phyloP scores from a whole-genome alignment of 352 stramenopile genomes.

The Ophiocytium majus region DNA sequence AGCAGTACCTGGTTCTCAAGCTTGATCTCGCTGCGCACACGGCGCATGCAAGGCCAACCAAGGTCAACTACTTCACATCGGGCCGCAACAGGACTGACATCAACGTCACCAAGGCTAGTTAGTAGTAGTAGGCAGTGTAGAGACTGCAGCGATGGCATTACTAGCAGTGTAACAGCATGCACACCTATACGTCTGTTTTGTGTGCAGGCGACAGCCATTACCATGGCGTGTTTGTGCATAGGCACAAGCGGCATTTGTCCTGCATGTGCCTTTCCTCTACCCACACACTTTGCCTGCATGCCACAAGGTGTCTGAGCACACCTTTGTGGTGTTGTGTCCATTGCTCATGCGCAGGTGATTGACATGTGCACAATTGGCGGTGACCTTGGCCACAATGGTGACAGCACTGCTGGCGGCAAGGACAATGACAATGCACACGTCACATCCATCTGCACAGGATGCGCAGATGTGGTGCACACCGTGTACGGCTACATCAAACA shows the following conservation, averaged over 20 bases:
- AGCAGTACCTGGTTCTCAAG: slow-evolving; percentile 80
- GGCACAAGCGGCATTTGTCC: too few species aligned
- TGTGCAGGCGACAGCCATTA: too few species aligned
- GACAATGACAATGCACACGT: neutral
- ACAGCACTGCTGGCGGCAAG: neutral
- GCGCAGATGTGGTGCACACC: slow-evolving; percentile 70
- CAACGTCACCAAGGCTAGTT: slow-evolving; percentile 63
- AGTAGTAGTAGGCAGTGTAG: too few species aligned
- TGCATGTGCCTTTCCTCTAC: too few species aligned
- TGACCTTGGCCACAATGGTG: slow-evolving; percentile 13
- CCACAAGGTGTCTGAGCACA: too few species aligned
- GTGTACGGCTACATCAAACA: slow-evolving; percentile 78
- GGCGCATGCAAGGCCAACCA: slow-evolving; percentile 65
- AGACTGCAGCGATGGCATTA: too few species aligned
- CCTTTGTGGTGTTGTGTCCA: too few species aligned
- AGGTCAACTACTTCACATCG: slow-evolving; percentile 78
- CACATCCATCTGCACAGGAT: slow-evolving; percentile 60
- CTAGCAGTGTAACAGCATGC: too few species aligned
- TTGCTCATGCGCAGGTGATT: slow-evolving; percentile 23
- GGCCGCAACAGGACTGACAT: slow-evolving; percentile 79
- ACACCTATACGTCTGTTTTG: too few species aligned
- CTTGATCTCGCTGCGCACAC: slow-evolving; percentile 71
- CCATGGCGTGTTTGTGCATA: too few species aligned
- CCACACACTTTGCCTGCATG: too few species aligned
- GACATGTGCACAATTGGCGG: slow-evolving; percentile 1